Evolutionary conservation across 1,139 yeast species (phyloP), one percentile per base, ranked within the genome.

Genomic region (Yamadazyma siamensis): DNA sequence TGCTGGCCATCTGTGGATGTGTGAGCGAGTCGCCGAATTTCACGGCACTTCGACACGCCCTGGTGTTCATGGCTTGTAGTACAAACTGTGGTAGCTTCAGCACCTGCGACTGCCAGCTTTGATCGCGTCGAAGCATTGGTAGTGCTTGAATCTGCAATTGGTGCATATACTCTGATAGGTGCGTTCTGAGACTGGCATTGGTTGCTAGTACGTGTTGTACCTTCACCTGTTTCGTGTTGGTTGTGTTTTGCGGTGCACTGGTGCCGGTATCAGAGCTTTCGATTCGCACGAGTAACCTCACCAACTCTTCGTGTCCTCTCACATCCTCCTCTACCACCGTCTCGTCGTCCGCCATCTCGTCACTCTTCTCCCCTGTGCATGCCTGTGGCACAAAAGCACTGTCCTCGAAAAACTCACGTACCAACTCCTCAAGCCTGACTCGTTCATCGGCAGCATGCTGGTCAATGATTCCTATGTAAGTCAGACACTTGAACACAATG

Each of bases 391-490:
- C n/a, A n/a, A n/a, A n/a, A 50, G 29, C 10, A 47, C 11, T 14
- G 4, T 13, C 13, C n/a, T 6, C 21, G n/a, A 16, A 15, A 16
- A 26, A 46, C 9, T 62, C 60, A 23, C 48, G 44, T 9, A 74
- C 52, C 6, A 70, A 44, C 3, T 39, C 31, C 44, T 85, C 94
- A 2, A 80, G 65, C 25, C 63, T 60, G 0, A 82, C 57, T 28
- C 94, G 51, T 46, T 84, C 94, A 50, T 82, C 91, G 27, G 80
- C 75, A 1, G 94, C 94, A 58, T 85, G 94, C 48, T 84, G 94
- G 46, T 85, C 94, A 3, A 81, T 46, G 1, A 73, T 54, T 9
- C 70, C 48, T 4, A 80, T 44, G 3, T 39, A 17, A 4, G 34
- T 23, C 1, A 27, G 26, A 15, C 57, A 32, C 13, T 49, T 54